phyloP scores from a whole-genome alignment of 345 rosid genomes.

The Eucalyptus paniculata region DNA sequence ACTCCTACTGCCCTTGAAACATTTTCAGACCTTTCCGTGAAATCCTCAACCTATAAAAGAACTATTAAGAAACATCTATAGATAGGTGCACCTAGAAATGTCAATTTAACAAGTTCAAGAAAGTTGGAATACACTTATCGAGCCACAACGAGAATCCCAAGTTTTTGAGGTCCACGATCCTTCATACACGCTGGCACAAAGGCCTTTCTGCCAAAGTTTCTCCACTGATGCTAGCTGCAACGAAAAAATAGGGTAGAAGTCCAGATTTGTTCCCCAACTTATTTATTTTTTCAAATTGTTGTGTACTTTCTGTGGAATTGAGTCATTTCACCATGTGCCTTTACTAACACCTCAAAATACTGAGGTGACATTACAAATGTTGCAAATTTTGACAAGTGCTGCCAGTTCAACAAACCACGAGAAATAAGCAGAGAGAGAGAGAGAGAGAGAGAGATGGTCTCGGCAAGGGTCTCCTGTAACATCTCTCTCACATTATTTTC shows the following conservation, averaged over 20 bases:
- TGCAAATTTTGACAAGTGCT: neutral
- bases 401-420: neutral
- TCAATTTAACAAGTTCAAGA: neutral
- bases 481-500: neutral
- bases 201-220: conserved; percentile 39
- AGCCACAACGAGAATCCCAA: neutral
- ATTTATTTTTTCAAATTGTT: neutral
- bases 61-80: neutral
- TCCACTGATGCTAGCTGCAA: conserved; percentile 35
- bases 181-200: conserved; percentile 26
- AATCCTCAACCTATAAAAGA: conserved; percentile 35
- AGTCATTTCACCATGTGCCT: neutral
- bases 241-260: neutral
- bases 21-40: conserved; percentile 22
- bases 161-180: conserved; percentile 36
- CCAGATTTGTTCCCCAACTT: neutral
- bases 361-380: neutral
- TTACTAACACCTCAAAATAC: neutral
- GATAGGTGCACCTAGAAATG: neutral
- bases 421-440: neutral
- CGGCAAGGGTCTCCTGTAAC: too few relatives aligned
- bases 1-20: conserved; percentile 31
- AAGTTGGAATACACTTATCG: conserved; percentile 17
- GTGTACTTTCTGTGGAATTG: neutral
- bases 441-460: neutral